Evolutionary conservation across 352 stramenopile genomes (phyloP).

Genomic region (Ophiocytium majus): DNA sequence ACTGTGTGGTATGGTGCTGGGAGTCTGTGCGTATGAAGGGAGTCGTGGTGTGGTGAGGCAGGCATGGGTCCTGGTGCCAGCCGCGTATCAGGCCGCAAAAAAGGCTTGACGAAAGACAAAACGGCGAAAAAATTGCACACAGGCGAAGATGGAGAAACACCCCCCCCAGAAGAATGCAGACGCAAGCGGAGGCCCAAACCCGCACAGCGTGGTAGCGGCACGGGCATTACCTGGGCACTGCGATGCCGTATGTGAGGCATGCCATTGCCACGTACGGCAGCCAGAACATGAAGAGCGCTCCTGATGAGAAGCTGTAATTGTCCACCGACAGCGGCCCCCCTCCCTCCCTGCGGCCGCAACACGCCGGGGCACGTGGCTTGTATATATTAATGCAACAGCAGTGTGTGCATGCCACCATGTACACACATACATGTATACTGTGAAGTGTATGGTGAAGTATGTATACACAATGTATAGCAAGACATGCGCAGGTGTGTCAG

Average conservation of each 20-base stretch:
- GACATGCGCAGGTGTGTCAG: neutral
- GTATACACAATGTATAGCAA: neutral
- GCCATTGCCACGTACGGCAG: constrained; percentile 73
- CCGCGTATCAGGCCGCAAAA: too few relatives aligned
- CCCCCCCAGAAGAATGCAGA: constrained; percentile 84
- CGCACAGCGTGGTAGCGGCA: too few relatives aligned
- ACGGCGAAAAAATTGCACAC: neutral
- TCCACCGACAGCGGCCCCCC: constrained; percentile 53
- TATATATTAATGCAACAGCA: neutral
- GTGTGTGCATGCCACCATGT: neutral
- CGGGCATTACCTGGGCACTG: constrained; percentile 90
- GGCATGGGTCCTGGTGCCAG: too few relatives aligned
- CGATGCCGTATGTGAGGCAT: constrained; percentile 92
- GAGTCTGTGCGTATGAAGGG: too few relatives aligned
- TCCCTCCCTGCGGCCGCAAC: constrained; percentile 38
- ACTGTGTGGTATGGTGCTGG: too few relatives aligned
- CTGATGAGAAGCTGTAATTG: constrained; percentile 79
- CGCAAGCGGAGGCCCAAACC: constrained; percentile 95
- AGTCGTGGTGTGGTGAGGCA: too few relatives aligned
- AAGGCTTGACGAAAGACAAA: too few relatives aligned
- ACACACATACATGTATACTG: neutral
- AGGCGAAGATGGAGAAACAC: constrained; percentile 18
- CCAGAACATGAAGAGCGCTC: constrained; percentile 93
- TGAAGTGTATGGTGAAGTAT: neutral
- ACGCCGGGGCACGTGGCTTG: too few relatives aligned